phyloP scores from a whole-genome alignment of 768 basidiomycete species.

The Mycena leptocephala region DNA sequence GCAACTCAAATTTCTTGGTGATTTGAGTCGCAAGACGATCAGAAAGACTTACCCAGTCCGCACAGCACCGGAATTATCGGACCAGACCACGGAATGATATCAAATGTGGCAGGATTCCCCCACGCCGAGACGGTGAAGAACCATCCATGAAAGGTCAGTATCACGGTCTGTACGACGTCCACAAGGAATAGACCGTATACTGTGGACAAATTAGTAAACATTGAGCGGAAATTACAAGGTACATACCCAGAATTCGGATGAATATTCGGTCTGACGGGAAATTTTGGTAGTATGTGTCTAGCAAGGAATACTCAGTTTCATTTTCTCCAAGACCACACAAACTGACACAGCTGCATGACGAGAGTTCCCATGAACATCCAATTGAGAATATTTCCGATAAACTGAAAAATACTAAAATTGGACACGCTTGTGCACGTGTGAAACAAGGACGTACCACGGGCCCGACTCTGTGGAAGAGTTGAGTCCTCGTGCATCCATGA shows the following conservation, averaged over 20 bases:
- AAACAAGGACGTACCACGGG: too few relatives aligned
- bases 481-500: too few relatives aligned
- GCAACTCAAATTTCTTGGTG: too few relatives aligned
- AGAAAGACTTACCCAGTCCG: not conserved
- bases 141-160: constrained; percentile 4
- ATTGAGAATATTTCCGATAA: constrained; percentile 23
- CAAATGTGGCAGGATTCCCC: not conserved
- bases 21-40: too few relatives aligned
- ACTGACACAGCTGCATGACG: constrained; percentile 18
- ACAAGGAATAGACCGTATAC: constrained; percentile 1
- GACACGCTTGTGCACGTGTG: too few relatives aligned
- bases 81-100: not conserved
- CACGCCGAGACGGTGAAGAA: not conserved
- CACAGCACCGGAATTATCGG: not conserved
- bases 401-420: too few relatives aligned
- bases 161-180: constrained; percentile 4
- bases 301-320: not conserved
- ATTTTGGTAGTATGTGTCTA: constrained; percentile 24
- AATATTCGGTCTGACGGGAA: constrained; percentile 1
- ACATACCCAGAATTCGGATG: constrained; percentile 14
- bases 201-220: not conserved
- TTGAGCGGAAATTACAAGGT: not conserved
- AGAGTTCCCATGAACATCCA: constrained; percentile 28
- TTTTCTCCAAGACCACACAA: not conserved
- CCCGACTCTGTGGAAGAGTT: too few relatives aligned